Percentiles rank a stretch among this genome's conserved stretches.
These are phyloP conservation scores for Lentinula lateritia DNA, from an alignment of 768 basidiomycete species.

Conservation along the genomic window DNA sequence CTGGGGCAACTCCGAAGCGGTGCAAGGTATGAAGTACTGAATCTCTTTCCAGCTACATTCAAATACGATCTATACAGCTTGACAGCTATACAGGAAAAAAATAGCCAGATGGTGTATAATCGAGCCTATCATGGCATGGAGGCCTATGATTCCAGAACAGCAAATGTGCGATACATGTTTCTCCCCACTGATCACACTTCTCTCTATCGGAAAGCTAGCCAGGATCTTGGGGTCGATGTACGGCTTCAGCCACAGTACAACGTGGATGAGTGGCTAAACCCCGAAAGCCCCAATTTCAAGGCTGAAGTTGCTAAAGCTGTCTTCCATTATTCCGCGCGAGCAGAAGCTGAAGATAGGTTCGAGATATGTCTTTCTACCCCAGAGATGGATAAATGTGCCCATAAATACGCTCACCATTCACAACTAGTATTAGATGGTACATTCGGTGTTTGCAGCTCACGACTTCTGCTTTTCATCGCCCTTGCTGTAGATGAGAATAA, in stretches of 20 bases:
- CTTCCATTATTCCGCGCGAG: slow-evolving; percentile 17
- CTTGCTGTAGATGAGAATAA: slow-evolving; percentile 21
- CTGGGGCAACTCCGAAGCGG: no score
- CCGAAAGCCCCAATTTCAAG: slow-evolving; percentile 1
- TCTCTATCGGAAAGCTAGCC: slow-evolving; percentile 12
- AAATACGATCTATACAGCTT: not conserved
- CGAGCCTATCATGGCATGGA: slow-evolving; percentile 6
- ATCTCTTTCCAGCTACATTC: no score
- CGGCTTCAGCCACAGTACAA: slow-evolving; percentile 10
- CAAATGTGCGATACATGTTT: slow-evolving; percentile 16
- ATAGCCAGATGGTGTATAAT: not conserved
- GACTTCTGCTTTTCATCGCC: slow-evolving; percentile 25
- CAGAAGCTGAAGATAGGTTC: slow-evolving; percentile 15
- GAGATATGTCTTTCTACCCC: slow-evolving; percentile 25
- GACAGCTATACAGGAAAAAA: slow-evolving; percentile 9
- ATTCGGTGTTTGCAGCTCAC: slow-evolving; percentile 14
- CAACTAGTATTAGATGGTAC: slow-evolving; percentile 18
- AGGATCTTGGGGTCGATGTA: not conserved
- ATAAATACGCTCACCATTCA: slow-evolving; percentile 15
- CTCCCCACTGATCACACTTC: slow-evolving; percentile 13
- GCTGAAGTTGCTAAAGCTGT: slow-evolving; percentile 7
- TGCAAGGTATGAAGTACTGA: no score
- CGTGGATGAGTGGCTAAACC: slow-evolving; percentile 12
- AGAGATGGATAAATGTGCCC: slow-evolving; percentile 18
- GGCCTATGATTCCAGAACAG: not conserved